These are phyloP conservation scores for Syzygium malaccense DNA, from an alignment of 441 rosid species.

Conservation along the genomic window DNA sequence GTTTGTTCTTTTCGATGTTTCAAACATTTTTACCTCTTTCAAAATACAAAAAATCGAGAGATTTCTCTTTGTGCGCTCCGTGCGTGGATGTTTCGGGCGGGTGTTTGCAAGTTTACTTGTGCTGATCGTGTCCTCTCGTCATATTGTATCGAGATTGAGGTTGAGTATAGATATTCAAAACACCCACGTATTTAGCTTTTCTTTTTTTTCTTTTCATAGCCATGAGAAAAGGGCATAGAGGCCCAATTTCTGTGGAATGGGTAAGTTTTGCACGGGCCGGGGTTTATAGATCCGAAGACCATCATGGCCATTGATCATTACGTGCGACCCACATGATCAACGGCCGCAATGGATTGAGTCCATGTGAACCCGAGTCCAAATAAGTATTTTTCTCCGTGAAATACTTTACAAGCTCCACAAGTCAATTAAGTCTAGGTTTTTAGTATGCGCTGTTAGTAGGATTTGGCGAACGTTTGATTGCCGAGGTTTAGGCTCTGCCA, in stretches of 20 bases:
- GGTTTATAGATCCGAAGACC: neutral
- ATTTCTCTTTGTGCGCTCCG: neutral
- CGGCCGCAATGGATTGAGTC: rapidly evolving
- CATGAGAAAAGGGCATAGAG: neutral
- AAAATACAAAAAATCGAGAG: neutral
- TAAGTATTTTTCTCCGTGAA: neutral
- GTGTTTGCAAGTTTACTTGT: neutral
- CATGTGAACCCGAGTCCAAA: neutral
- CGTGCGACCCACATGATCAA: neutral
- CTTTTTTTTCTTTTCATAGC: neutral
- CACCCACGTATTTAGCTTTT: neutral
- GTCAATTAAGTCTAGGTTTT: neutral
- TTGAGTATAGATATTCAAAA: neutral
- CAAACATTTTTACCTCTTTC: neutral
- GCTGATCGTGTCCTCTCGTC: neutral
- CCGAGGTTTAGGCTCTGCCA: neutral
- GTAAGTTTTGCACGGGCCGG: neutral
- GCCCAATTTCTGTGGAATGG: neutral
- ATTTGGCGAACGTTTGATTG: neutral
- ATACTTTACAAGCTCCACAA: neutral
- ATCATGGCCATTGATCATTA: neutral
- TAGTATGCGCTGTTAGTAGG: neutral
- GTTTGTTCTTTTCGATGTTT: neutral
- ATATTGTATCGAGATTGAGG: neutral
- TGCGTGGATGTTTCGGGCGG: neutral